phyloP scores from a whole-genome alignment of 352 stramenopile genomes.

The Pythium brachiatum region DNA sequence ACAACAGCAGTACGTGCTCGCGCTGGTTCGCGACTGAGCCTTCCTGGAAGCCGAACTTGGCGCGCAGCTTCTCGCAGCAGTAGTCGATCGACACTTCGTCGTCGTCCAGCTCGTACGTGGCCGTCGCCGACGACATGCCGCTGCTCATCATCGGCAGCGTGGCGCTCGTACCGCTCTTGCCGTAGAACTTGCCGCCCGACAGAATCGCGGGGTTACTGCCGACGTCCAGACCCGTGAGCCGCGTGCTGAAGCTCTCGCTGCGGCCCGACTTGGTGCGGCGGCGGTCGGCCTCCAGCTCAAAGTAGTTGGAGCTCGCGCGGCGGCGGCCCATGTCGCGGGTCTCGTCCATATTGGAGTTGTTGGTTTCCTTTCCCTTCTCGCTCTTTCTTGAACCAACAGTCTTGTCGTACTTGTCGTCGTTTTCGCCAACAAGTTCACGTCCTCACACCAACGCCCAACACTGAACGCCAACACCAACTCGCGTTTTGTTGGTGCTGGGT shows the following conservation, averaged over 20 bases:
- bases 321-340: conserved; percentile 28
- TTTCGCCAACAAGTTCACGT: conserved; percentile 1
- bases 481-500: background rate
- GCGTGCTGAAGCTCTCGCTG: conserved; percentile 53
- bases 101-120: conserved; percentile 35
- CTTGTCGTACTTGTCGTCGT: background rate
- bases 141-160: conserved; percentile 15
- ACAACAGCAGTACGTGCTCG: conserved; percentile 75
- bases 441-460: background rate
- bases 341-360: background rate
- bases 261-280: conserved; percentile 72
- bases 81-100: conserved; percentile 82
- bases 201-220: conserved; percentile 21
- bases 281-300: conserved; percentile 72
- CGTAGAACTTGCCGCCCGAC: conserved; percentile 21
- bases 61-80: conserved; percentile 74
- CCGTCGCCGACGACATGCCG: background rate
- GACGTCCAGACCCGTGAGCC: conserved; percentile 62
- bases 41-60: conserved; percentile 84
- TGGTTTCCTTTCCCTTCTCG: background rate
- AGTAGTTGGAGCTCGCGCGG: conserved; percentile 82
- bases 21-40: conserved; percentile 81
- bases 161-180: conserved; percentile 3
- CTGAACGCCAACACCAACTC: background rate
- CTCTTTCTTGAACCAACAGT: background rate